These are phyloP conservation scores for Elsinoe batatas DNA, from an alignment of 2,329 filamentous ascomycete species.

Conservation along the genomic window DNA sequence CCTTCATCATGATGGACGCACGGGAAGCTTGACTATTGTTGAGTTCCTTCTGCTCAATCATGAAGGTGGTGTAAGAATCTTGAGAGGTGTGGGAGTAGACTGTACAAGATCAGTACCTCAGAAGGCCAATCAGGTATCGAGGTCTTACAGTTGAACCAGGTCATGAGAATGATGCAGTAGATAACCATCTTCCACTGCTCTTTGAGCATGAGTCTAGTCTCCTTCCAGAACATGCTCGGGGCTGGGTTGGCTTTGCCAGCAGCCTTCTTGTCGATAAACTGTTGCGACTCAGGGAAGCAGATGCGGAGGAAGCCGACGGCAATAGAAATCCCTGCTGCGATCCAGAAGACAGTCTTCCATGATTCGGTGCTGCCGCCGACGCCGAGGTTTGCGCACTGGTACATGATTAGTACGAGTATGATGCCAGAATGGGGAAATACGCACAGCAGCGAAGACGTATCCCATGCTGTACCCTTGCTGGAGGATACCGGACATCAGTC, in stretches of 20 bases:
- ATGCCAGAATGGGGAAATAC: too few species aligned
- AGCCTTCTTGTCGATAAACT: conserved; percentile 62
- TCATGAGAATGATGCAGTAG: conserved; percentile 72
- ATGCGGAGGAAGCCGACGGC: conserved; percentile 58
- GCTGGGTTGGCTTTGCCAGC: conserved; percentile 42
- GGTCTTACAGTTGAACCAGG: conserved; percentile 41
- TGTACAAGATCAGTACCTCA: conserved; percentile 12
- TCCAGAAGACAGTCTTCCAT: conserved; percentile 72
- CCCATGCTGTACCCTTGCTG: conserved; percentile 76
- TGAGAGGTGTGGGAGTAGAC: conserved; percentile 71
- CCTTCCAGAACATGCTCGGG: conserved; percentile 52
- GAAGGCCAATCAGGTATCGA: conserved; percentile 37
- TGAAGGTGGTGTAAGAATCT: conserved; percentile 74
- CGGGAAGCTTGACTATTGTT: conserved; percentile 53
- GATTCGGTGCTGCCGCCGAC: conserved; percentile 53
- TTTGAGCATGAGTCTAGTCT: conserved; percentile 57
- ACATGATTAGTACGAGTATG: too few species aligned
- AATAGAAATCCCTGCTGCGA: conserved; percentile 57
- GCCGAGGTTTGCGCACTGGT: conserved; percentile 55
- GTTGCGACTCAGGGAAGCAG: conserved; percentile 62
- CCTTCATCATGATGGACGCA: conserved; percentile 75
- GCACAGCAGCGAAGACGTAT: conserved; percentile 60
- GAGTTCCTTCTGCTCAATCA: conserved; percentile 63
- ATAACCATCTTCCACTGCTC: conserved; percentile 68
- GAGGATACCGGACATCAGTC: conserved; percentile 71